phyloP scores from a whole-genome alignment of 129 eudicot genomes.

The Lactuca saligna region DNA sequence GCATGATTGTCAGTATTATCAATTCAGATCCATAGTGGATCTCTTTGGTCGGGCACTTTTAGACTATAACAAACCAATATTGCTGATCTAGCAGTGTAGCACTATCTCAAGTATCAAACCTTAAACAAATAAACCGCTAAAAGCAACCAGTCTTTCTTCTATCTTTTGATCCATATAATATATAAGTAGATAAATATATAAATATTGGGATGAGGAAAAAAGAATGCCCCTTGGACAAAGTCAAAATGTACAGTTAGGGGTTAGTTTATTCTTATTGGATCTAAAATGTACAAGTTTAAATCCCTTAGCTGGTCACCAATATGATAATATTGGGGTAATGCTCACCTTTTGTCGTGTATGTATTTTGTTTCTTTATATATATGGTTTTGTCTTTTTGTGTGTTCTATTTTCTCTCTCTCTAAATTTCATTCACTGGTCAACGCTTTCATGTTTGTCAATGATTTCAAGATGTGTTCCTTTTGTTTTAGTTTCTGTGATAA shows the following conservation, averaged over 20 bases:
- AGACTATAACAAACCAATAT: constrained; percentile 10
- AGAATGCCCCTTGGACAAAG: constrained; percentile 40
- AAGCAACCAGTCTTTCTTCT: constrained; percentile 31
- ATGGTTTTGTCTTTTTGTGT: background rate
- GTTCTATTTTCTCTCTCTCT: background rate
- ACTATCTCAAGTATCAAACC: constrained; percentile 15
- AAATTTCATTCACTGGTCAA: constrained; percentile 8
- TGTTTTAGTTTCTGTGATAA: background rate
- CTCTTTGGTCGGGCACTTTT: constrained; percentile 32
- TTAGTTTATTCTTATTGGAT: constrained; percentile 20
- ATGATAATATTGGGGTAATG: constrained; percentile 4
- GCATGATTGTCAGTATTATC: constrained; percentile 3
- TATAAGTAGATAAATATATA: constrained; percentile 5
- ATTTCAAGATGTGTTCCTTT: background rate
- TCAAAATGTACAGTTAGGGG: constrained; percentile 26
- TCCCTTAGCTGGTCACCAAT: constrained; percentile 19
- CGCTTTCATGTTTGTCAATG: background rate
- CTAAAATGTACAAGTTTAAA: constrained; percentile 7
- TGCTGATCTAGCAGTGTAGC: constrained; percentile 33
- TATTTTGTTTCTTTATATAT: background rate
- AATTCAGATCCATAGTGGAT: constrained; percentile 29
- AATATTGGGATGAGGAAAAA: constrained; percentile 26
- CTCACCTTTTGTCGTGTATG: background rate
- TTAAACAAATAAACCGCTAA: constrained; percentile 27
- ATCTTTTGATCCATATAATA: constrained; percentile 20